A percentile compares a stretch with the other conserved stretches of the same genome.
These are phyloP conservation scores for Penicillium brasilianum DNA, from an alignment of 2,329 filamentous ascomycete species.

Conservation along the genomic window DNA sequence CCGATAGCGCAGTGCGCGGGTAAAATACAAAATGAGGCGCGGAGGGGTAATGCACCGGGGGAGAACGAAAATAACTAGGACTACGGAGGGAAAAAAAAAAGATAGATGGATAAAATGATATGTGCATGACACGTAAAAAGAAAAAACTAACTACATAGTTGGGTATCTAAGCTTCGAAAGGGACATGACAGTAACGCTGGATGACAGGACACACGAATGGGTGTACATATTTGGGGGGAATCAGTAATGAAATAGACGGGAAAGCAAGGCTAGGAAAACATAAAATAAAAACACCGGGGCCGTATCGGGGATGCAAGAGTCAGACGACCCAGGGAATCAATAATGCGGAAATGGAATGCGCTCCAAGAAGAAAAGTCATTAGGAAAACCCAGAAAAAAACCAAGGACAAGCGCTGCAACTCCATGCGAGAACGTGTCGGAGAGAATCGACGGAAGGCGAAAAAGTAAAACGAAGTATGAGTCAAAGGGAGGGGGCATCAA, in stretches of 20 bases:
- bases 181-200: constrained; percentile 17
- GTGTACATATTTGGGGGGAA: constrained; percentile 7
- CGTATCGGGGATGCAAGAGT: constrained; percentile 8
- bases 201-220: constrained; percentile 15
- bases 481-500: constrained; percentile 16
- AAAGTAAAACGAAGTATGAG: constrained; percentile 11
- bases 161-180: constrained; percentile 24
- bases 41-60: constrained; percentile 22
- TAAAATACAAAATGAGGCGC: constrained; percentile 13
- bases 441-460: not conserved
- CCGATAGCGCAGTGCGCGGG: constrained; percentile 18
- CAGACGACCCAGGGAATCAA: not conserved
- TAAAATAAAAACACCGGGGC: constrained; percentile 6
- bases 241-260: not conserved
- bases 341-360: constrained; percentile 10
- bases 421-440: constrained; percentile 14
- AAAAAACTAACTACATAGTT: constrained; percentile 2
- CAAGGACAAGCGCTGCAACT: constrained; percentile 10
- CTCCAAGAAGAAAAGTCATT: constrained; percentile 18
- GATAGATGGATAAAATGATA: not conserved
- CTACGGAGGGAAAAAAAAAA: constrained; percentile 22
- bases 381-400: constrained; percentile 12
- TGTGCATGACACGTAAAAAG: not conserved
- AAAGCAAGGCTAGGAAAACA: not conserved
- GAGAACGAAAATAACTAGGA: constrained; percentile 21